Conservation (phyloP, 495 filamentous ascomycete genomes). For the Podospora fimiseda region DNA sequence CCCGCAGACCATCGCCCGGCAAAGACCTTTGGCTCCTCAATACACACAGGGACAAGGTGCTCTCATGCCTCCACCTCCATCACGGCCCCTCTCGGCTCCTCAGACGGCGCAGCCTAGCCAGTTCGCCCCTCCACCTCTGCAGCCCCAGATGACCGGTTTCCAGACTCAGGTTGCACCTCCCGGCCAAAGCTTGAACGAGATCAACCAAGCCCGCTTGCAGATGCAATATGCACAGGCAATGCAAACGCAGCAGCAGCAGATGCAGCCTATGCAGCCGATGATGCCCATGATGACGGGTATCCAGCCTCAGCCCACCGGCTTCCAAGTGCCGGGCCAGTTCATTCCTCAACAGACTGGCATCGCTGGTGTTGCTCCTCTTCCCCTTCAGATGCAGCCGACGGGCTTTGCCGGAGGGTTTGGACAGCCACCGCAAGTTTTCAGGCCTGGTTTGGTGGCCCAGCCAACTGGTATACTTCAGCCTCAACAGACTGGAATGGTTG, state of each 20-base stretch:
- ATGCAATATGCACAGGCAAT: constrained; percentile 40
- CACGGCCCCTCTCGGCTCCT: constrained; percentile 80
- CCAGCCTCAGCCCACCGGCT: constrained; percentile 38
- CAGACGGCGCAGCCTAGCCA: constrained; percentile 70
- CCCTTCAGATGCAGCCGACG: constrained; percentile 58
- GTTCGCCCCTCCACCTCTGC: constrained; percentile 68
- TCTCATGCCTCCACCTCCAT: constrained; percentile 69
- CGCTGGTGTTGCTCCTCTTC: constrained; percentile 20
- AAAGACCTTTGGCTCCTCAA: constrained; percentile 68
- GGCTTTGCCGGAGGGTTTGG: constrained; percentile 57
- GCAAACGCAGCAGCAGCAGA: constrained; percentile 24
- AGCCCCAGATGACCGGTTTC: constrained; percentile 81
- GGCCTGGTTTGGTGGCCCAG: constrained; percentile 44
- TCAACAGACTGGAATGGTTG: constrained; percentile 39
- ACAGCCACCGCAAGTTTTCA: constrained; percentile 50
- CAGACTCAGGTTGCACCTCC: constrained; percentile 55
- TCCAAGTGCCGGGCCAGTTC: background rate
- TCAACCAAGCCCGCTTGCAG: constrained; percentile 61
- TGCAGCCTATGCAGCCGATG: constrained; percentile 22
- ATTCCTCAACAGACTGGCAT: constrained; percentile 4
- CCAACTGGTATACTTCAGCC: constrained; percentile 33
- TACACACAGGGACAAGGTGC: constrained; percentile 52
- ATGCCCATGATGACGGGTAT: constrained; percentile 36
- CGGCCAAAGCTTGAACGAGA: constrained; percentile 68
- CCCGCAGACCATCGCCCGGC: constrained; percentile 45